Evolutionary conservation across 2,329 filamentous ascomycete species (phyloP).

Genomic region (Fusarium torreyae): DNA sequence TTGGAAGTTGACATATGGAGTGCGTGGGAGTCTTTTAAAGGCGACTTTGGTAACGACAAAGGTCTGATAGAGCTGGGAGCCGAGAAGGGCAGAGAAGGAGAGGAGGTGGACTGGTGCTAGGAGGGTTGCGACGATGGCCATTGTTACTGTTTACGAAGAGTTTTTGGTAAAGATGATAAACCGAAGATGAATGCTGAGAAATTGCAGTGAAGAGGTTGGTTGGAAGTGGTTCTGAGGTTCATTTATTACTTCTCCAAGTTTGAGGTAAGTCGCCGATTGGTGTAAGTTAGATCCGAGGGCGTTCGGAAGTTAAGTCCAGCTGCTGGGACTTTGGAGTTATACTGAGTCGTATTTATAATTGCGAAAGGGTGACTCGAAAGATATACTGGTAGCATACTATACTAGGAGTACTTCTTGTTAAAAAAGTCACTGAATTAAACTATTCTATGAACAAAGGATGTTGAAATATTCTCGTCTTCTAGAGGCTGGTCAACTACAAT

Average conservation of each 20-base stretch:
- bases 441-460: too few relatives aligned
- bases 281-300: conserved; percentile 42
- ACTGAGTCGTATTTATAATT: not conserved
- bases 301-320: conserved; percentile 44
- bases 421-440: too few relatives aligned
- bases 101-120: conserved; percentile 57
- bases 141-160: conserved; percentile 1
- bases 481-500: too few relatives aligned
- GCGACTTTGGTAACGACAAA: conserved; percentile 58
- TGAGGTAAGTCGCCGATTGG: not conserved
- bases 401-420: not conserved
- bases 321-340: not conserved
- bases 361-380: not conserved
- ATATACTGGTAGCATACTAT: accelerated
- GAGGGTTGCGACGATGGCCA: conserved; percentile 38
- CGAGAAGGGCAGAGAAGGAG: conserved; percentile 58
- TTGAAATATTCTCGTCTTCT: too few relatives aligned
- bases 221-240: not conserved
- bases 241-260: conserved; percentile 21
- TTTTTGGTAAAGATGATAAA: too few relatives aligned
- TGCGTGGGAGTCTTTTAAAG: conserved; percentile 52
- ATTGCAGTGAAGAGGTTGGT: not conserved
- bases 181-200: not conserved
- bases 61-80: conserved; percentile 58
- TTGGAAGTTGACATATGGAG: conserved; percentile 58